Base-by-base conservation (phyloP, 768 basidiomycete species). In the Ramaria rubella region DNA sequence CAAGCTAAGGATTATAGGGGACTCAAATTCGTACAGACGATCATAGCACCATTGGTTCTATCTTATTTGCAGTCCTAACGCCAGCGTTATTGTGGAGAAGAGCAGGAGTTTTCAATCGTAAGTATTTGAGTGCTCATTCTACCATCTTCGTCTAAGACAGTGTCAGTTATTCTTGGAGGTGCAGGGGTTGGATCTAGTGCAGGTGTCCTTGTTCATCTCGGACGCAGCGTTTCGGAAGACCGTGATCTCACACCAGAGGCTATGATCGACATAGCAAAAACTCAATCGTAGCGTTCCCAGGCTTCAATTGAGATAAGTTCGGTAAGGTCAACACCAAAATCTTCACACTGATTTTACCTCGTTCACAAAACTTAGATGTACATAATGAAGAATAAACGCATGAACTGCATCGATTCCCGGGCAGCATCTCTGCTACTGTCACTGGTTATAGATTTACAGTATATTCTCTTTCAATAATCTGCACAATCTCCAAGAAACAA, bases 21-120 rank as follows among this genome's bases (percentile, higher is more conserved):
- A 71, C 73, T 40, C 75, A 79, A 21, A 68, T 87, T 52, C 74
- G 87, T 60, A 75, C 77, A 46, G 82, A 89, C 54, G 90, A 91
- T 66, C 83, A 88, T 64, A 77, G 86, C 21, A 88, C 81, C 1
- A 86, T 91, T 45, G 90, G 90, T 24, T 76, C 77, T 19, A 63
- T 90, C 46, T 68, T 92, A 21, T 78, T 76, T 56, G 80, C 79
- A 15, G 77, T 86, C 14, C 65, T 90, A 2, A 79, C 77, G 4
- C 85, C 90, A 3, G 85, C 87, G 2, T 52, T 90, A 27, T 74
- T 90, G 49, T 91, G 87, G 86, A 89, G 79, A 49, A 77, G 78
- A 52, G 86, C 85, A 30, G 74, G 70, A 31, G 66, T 75, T 15
- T 69, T 83, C n/a, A 81, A 89, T 61, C 63, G 88, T 90, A 63